Conservation (phyloP, 345 rosid genomes). For the Eucalyptus albens region DNA sequence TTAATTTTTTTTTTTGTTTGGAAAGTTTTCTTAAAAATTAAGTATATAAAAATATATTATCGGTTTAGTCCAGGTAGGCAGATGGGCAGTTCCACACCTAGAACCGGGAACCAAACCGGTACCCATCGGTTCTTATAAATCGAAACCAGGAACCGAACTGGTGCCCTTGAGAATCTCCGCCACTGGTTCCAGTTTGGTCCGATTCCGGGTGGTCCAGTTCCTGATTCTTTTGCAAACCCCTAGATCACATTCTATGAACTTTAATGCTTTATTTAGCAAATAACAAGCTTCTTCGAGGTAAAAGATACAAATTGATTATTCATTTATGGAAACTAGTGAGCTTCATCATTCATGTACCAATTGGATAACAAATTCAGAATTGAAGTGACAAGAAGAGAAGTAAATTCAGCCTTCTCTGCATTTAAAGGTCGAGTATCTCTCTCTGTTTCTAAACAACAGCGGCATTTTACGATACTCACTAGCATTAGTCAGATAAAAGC, state of each 20-base stretch:
- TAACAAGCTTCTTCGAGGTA: not conserved
- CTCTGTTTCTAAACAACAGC: not conserved
- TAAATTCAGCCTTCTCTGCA: not conserved
- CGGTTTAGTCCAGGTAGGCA: accelerated
- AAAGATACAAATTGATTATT: not conserved
- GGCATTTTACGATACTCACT: not conserved
- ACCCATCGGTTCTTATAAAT: not conserved
- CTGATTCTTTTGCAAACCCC: not conserved
- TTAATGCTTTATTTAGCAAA: not conserved
- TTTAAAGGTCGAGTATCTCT: not conserved
- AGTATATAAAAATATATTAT: no score
- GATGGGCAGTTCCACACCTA: not conserved
- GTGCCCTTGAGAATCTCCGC: not conserved
- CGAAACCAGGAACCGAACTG: not conserved
- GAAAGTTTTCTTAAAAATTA: not conserved
- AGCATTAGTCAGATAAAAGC: not conserved
- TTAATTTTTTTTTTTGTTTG: not conserved
- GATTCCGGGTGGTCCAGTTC: not conserved
- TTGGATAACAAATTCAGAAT: not conserved
- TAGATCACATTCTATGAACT: not conserved
- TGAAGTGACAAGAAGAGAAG: not conserved
- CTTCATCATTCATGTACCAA: not conserved
- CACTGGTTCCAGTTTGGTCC: not conserved
- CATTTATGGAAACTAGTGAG: not conserved
- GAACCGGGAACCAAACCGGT: not conserved